Evolutionary conservation across 768 basidiomycete genomes (phyloP), one percentile per base, ranked within the genome.

Genomic region (Suillus alpinus): DNA sequence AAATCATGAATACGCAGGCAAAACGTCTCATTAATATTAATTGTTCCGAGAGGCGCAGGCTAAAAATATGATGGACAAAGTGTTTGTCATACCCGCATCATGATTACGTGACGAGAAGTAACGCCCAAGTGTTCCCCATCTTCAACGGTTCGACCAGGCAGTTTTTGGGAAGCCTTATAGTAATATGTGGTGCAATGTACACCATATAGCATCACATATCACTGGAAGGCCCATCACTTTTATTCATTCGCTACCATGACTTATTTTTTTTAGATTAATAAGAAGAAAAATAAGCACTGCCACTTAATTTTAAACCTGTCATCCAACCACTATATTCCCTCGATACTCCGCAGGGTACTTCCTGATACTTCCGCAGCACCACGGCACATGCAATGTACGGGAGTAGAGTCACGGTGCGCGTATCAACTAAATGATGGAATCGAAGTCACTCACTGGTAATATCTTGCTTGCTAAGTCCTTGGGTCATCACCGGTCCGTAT

Each of bases 401-500:
- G n/a, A 29, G 3, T 8, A 14, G 58, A 37, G n/a, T 36, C 51
- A 26, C 34, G 50, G 36, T 37, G 34, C 29, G 44, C 46, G 14
- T 6, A 8, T 37, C 23, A 56, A 10, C 23, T n/a, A 29, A n/a
- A 29, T 26, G 9, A 10, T 53, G 7, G 1, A 23, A 53, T 51
- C n/a, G 29, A 32, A 53, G 6, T 13, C 8, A 3, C 26, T 59
- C 26, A 59, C 58, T 31, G 31, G 8, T 29, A 32, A 58, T 14
- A 9, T 4, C 9, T 53, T 16, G 7, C 18, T 12, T 26, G 14
- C 3, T 18, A 18, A 59, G 59, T 29, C 37, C 53, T n/a, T 59
- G 56, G 59, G 20, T 29, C 8, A 37, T 59, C 39, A 43, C 59
- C 16, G 52, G 57, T 9, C 20, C 6, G 59, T 57, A 36, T 18